These are phyloP conservation scores for Neolentinus lepideus DNA, from an alignment of 1,284 basidiomycete species.

Conservation along the genomic window DNA sequence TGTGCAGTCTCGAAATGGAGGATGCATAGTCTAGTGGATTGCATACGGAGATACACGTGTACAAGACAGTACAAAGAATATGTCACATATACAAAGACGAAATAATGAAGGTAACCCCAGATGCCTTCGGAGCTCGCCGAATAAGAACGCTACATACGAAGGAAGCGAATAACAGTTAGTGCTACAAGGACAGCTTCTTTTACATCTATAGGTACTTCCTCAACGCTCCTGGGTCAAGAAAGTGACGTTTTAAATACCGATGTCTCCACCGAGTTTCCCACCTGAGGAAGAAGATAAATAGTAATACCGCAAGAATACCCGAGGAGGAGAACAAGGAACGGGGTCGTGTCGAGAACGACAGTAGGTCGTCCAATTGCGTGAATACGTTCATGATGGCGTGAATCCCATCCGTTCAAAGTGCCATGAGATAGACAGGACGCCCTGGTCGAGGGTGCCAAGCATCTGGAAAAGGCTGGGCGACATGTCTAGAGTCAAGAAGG, in stretches of 20 bases:
- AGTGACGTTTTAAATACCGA: neutral
- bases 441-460: slow-evolving; percentile 30
- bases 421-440: slow-evolving; percentile 44
- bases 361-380: neutral
- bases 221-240: neutral
- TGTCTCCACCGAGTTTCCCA: neutral
- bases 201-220: neutral
- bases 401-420: slow-evolving; percentile 38
- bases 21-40: neutral
- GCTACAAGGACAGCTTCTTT: neutral
- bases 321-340: neutral
- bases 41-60: neutral
- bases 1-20: neutral
- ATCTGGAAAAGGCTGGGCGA: slow-evolving; percentile 40
- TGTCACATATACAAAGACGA: neutral
- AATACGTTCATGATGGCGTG: slow-evolving; percentile 23
- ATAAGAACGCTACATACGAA: neutral
- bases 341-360: neutral
- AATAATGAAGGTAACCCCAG: neutral
- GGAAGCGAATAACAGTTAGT: neutral
- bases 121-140: neutral
- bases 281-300: neutral
- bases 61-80: neutral
- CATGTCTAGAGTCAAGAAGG: slow-evolving; percentile 36
- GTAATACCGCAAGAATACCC: neutral